Conservation (phyloP, 2,329 filamentous ascomycete species). For the Hortaea werneckii region DNA sequence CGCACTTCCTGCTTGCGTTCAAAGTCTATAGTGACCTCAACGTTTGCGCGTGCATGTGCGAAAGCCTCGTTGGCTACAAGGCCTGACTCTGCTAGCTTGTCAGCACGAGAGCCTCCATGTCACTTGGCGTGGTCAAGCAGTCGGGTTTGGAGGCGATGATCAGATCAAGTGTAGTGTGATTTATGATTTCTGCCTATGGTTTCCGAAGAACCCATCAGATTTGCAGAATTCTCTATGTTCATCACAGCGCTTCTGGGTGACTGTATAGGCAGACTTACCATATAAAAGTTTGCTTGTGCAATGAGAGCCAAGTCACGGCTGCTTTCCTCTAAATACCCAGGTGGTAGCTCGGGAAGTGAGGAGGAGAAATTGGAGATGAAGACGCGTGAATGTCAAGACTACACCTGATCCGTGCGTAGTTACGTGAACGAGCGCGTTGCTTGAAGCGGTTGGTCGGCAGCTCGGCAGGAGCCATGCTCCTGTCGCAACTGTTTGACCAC, state of each 20-base stretch:
- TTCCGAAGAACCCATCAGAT: constrained; percentile 32
- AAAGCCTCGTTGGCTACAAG: too few relatives aligned
- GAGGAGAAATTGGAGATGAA: background rate
- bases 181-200: constrained; percentile 32
- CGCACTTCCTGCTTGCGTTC: too few relatives aligned
- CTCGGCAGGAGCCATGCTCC: too few relatives aligned
- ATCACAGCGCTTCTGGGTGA: constrained; percentile 23
- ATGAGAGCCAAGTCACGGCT: too few relatives aligned
- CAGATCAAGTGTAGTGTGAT: constrained; percentile 42
- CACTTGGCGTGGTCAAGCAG: too few relatives aligned
- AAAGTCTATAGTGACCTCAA: too few relatives aligned
- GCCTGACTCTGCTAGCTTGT: too few relatives aligned
- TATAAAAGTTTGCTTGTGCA: too few relatives aligned
- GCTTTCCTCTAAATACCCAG: too few relatives aligned
- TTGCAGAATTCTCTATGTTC: constrained; percentile 42
- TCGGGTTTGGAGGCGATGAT: constrained; percentile 7
- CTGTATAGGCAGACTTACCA: background rate
- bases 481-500: too few relatives aligned
- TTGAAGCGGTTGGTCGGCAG: background rate
- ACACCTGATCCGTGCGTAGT: background rate
- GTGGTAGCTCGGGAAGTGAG: background rate
- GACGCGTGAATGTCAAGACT: background rate
- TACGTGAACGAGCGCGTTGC: background rate
- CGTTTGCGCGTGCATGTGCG: too few relatives aligned
- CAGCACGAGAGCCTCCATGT: too few relatives aligned